Percentiles rank a stretch among this genome's conserved stretches.
Evolutionary conservation across 2,329 filamentous ascomycete genomes (phyloP).

Genomic region (Cladosporium velox): DNA sequence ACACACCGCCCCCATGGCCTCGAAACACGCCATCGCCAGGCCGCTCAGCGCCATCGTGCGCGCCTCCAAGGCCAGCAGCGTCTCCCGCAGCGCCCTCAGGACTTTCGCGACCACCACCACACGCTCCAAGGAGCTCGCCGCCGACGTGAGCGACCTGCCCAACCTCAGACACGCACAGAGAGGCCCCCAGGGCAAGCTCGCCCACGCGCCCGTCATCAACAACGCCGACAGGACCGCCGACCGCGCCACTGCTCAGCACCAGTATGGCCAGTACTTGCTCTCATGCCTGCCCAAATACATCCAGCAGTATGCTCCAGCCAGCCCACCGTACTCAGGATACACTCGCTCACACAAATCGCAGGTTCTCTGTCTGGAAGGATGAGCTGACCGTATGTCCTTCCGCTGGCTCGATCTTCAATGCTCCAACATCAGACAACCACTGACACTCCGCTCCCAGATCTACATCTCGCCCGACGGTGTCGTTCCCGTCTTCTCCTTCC

Average conservation of each 20-base stretch:
- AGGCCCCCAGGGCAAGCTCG: slow-evolving; percentile 54
- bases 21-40: slow-evolving; percentile 43
- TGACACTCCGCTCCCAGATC: slow-evolving; percentile 26
- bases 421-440: slow-evolving; percentile 79
- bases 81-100: slow-evolving; percentile 35
- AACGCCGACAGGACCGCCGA: slow-evolving; percentile 89
- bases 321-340: background rate
- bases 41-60: slow-evolving; percentile 42
- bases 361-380: slow-evolving; percentile 98
- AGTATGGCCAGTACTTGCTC: slow-evolving; percentile 95
- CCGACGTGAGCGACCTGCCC: slow-evolving; percentile 44
- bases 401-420: slow-evolving; percentile 40
- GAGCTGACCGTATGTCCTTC: slow-evolving; percentile 75
- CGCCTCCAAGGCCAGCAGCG: slow-evolving; percentile 34
- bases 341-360: slow-evolving; percentile 27
- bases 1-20: slow-evolving; percentile 39
- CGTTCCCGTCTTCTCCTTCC: slow-evolving; percentile 87
- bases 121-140: slow-evolving; percentile 48
- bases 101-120: slow-evolving; percentile 46
- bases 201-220: slow-evolving; percentile 76
- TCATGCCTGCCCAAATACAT: slow-evolving; percentile 96
- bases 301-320: slow-evolving; percentile 65
- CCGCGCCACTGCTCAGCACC: slow-evolving; percentile 85
- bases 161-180: slow-evolving; percentile 50
- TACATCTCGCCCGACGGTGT: slow-evolving; percentile 80